Conservation (phyloP, 805 yeast genomes). For the Metschnikowia proteae region DNA sequence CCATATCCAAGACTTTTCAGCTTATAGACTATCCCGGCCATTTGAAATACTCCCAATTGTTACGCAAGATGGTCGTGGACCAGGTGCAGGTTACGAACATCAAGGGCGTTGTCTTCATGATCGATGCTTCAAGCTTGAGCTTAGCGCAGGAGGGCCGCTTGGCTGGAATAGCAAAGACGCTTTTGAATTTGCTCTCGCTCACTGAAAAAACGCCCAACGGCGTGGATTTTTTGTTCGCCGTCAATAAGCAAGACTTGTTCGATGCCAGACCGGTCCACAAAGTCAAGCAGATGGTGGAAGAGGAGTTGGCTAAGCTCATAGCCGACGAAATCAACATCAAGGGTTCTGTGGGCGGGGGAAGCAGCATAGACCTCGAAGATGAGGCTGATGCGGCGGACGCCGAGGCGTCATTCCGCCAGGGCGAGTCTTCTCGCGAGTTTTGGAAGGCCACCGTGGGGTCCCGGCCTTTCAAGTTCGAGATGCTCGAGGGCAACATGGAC, state of each 20-base stretch:
- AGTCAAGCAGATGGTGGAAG: slow-evolving; percentile 56
- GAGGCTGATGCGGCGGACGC: slow-evolving; percentile 31
- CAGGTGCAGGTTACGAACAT: slow-evolving; percentile 38
- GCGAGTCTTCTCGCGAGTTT: slow-evolving; percentile 45
- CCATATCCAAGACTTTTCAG: slow-evolving; percentile 39
- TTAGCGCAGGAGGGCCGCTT: slow-evolving; percentile 35
- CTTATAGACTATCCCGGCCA: slow-evolving; percentile 90
- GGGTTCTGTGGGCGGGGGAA: slow-evolving; percentile 26
- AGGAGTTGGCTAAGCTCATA: slow-evolving; percentile 57
- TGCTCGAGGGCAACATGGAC: slow-evolving; percentile 69
- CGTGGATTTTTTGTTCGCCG: slow-evolving; percentile 69
- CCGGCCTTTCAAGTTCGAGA: slow-evolving; percentile 54
- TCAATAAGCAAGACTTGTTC: slow-evolving; percentile 84
- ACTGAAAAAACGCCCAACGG: slow-evolving; percentile 69
- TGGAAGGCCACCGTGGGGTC: slow-evolving; percentile 38
- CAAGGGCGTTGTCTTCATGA: slow-evolving; percentile 67
- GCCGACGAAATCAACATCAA: slow-evolving; percentile 36
- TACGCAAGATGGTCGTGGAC: slow-evolving; percentile 46
- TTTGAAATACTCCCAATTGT: slow-evolving; percentile 59
- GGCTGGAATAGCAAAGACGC: slow-evolving; percentile 49
- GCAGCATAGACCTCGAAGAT: slow-evolving; percentile 38
- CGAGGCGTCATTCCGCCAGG: slow-evolving; percentile 21
- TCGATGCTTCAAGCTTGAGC: slow-evolving; percentile 68
- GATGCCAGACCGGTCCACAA: slow-evolving; percentile 69
- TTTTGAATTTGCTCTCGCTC: slow-evolving; percentile 54